phyloP scores from a whole-genome alignment of 2,329 filamentous ascomycete genomes.

The Exophiala sp. region DNA sequence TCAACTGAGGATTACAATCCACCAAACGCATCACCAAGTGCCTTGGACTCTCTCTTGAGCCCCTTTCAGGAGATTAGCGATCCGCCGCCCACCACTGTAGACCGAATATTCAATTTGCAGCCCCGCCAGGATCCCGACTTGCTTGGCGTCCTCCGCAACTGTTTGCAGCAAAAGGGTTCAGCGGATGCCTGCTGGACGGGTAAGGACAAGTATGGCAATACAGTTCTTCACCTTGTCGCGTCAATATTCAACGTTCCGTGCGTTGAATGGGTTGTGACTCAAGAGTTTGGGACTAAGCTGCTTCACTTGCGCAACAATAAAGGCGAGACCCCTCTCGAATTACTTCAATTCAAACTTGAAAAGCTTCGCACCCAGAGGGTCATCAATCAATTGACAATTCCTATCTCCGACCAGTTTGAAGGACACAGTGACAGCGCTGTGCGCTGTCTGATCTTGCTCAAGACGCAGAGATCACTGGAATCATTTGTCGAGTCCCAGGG shows the following conservation, averaged over 20 bases:
- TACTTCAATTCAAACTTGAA: constrained; percentile 32
- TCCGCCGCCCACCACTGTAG: constrained; percentile 1
- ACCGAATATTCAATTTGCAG: too few species aligned
- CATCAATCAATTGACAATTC: constrained; percentile 4
- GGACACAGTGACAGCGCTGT: constrained; percentile 32
- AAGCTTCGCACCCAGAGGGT: constrained; percentile 28
- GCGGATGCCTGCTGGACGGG: constrained; percentile 15
- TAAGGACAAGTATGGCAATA: constrained; percentile 25
- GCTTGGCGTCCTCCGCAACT: constrained; percentile 11
- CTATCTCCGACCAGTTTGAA: constrained; percentile 34
- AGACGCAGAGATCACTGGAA: constrained; percentile 13
- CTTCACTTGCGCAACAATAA: constrained; percentile 29
- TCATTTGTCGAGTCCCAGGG: constrained; percentile 8
- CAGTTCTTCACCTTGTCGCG: constrained; percentile 31
- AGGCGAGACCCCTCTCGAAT: constrained; percentile 35
- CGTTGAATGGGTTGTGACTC: constrained; percentile 31
- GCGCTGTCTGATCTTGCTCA: constrained; percentile 29
- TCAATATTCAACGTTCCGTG: constrained; percentile 27
- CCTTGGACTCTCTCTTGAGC: constrained; percentile 10
- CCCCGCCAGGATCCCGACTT: constrained; percentile 9
- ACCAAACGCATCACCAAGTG: constrained; percentile 10
- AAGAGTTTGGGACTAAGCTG: constrained; percentile 20
- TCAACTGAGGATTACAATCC: constrained; percentile 28
- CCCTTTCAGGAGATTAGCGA: constrained; percentile 17
- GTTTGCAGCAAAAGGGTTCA: constrained; percentile 9